Evolutionary conservation across 108 stramenopile genomes (phyloP).

Genomic region (Cylindrotheca fusiformis): DNA sequence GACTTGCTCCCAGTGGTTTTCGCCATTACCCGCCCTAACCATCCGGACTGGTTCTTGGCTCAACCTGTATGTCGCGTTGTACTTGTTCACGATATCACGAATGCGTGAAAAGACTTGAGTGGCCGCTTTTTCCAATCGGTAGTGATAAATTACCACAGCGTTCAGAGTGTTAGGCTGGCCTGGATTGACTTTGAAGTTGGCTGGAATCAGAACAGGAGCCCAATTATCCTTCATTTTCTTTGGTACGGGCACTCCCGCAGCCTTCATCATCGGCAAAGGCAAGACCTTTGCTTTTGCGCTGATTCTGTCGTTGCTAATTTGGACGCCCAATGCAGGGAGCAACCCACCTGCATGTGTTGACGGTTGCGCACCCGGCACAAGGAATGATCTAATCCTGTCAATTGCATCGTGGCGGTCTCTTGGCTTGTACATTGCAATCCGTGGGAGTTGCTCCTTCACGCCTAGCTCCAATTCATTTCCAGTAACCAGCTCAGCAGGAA

Average conservation of each 20-base stretch:
- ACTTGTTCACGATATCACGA: constrained; percentile 37
- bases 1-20: too few relatives aligned
- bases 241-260: constrained; percentile 54
- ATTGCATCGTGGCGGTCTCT: constrained; percentile 42
- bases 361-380: constrained; percentile 61
- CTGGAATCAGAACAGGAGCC: constrained; percentile 44
- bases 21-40: constrained; percentile 37
- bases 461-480: constrained; percentile 56
- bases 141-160: constrained; percentile 38
- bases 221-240: constrained; percentile 39
- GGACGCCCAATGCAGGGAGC: constrained; percentile 49
- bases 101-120: constrained; percentile 33
- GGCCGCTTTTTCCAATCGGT: constrained; percentile 23
- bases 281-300: constrained; percentile 36
- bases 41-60: constrained; percentile 30
- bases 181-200: constrained; percentile 49
- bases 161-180: constrained; percentile 35
- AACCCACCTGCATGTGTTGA: constrained; percentile 41
- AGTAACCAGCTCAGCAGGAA: constrained; percentile 58
- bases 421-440: constrained; percentile 63
- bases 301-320: constrained; percentile 27
- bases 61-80: constrained; percentile 43
- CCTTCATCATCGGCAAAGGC: constrained; percentile 43
- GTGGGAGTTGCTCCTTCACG: constrained; percentile 52
- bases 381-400: constrained; percentile 43